Evolutionary conservation across 2,329 filamentous ascomycete genomes (phyloP).

Genomic region (Epichloe glyceriae): DNA sequence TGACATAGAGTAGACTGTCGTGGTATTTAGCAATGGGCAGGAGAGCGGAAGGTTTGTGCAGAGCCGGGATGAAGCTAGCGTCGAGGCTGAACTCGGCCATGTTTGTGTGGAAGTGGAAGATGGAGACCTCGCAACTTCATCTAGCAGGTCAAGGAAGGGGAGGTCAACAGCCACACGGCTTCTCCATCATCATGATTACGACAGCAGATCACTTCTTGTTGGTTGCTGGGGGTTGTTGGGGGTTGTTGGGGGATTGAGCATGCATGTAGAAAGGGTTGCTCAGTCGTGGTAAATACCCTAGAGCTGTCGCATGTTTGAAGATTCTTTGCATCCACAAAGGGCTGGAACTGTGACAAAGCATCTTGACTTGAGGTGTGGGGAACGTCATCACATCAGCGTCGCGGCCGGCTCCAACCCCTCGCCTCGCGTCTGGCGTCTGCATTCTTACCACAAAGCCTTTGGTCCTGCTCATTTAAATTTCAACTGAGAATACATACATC

Average conservation of each 20-base stretch:
- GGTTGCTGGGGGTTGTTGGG: not conserved
- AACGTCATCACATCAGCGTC: constrained; percentile 26
- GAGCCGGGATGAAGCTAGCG: constrained; percentile 57
- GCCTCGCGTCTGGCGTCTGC: not conserved
- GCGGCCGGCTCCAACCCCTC: constrained; percentile 4
- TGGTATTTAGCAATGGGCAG: constrained; percentile 80
- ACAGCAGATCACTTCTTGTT: not conserved
- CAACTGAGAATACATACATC: not conserved
- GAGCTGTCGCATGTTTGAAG: not conserved
- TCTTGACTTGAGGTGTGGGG: constrained; percentile 15
- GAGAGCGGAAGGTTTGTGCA: constrained; percentile 74
- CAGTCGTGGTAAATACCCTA: not conserved
- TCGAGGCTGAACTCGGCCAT: constrained; percentile 47
- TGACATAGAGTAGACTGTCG: constrained; percentile 66
- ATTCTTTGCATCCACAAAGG: not conserved
- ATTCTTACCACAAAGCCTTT: not conserved
- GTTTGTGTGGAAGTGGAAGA: not conserved
- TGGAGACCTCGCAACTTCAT: not conserved
- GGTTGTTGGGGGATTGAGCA: too few species aligned
- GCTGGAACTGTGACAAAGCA: too few species aligned
- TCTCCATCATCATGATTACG: not conserved
- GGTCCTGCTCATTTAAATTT: not conserved
- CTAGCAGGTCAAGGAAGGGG: not conserved
- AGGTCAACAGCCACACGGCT: not conserved
- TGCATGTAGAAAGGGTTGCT: too few species aligned